Conservation (phyloP, 2,329 filamentous ascomycete genomes). For the Penicillium nordicum region DNA sequence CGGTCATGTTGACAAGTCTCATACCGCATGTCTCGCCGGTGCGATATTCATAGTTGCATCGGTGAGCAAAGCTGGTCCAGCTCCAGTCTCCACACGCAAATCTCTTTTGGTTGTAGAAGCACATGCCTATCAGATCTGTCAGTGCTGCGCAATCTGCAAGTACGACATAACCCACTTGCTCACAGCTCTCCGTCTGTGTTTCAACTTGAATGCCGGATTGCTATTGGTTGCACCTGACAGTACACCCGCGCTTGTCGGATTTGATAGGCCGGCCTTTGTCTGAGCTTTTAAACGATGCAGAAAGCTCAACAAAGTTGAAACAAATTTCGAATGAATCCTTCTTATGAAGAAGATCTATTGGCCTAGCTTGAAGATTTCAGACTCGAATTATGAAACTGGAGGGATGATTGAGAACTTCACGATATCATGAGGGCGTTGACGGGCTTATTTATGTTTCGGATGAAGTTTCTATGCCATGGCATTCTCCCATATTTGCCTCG, state of each 20-base stretch:
- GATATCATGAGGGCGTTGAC: conserved; percentile 25
- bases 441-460: conserved; percentile 43
- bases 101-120: conserved; percentile 88
- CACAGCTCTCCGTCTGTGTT: conserved; percentile 30
- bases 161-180: conserved; percentile 34
- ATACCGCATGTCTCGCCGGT: conserved; percentile 95
- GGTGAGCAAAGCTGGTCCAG: conserved; percentile 88
- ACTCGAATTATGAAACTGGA: conserved; percentile 30
- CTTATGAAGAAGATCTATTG: conserved; percentile 23
- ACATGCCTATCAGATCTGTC: conserved; percentile 61
- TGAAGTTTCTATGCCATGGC: conserved; percentile 26
- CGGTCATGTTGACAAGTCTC: conserved; percentile 78
- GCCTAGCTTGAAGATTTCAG: conserved; percentile 13
- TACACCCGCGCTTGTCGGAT: conserved; percentile 25
- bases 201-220: conserved; percentile 28
- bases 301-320: conserved; percentile 20
- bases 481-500: conserved; percentile 22
- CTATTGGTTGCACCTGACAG: conserved; percentile 33
- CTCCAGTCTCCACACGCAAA: conserved; percentile 89
- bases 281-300: conserved; percentile 20
- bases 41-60: conserved; percentile 91
- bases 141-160: conserved; percentile 24
- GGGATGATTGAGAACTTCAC: conserved; percentile 27
- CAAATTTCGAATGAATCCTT: conserved; percentile 20
- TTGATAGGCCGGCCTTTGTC: conserved; percentile 36